Percentiles rank a stretch among this genome's conserved stretches.
Evolutionary conservation across 257 asterid genomes (phyloP).

Genomic region (Salvia splendens): DNA sequence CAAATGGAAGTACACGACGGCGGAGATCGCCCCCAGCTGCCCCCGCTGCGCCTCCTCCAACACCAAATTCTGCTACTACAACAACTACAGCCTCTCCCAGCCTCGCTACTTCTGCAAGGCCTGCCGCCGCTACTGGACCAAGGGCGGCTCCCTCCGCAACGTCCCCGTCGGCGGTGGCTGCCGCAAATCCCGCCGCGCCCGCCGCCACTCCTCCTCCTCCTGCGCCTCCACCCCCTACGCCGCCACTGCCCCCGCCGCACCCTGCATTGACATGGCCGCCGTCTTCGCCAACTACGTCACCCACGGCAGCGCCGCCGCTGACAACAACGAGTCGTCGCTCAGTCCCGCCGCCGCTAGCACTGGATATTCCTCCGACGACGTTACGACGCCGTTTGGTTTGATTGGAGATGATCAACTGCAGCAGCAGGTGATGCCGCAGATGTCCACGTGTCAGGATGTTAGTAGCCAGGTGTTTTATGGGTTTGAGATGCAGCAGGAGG

Average conservation of each 20-base stretch:
- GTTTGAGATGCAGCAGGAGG: slow-evolving; percentile 55
- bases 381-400: slow-evolving; percentile 29
- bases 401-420: slow-evolving; percentile 17
- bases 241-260: slow-evolving; percentile 24
- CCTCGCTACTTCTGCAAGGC: slow-evolving; percentile 87
- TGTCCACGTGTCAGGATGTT: slow-evolving; percentile 31
- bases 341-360: slow-evolving; percentile 54
- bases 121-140: slow-evolving; percentile 83
- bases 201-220: slow-evolving; percentile 1
- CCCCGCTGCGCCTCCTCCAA: slow-evolving; percentile 85
- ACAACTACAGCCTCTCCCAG: slow-evolving; percentile 80
- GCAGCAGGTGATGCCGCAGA: slow-evolving; percentile 32
- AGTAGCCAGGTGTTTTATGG: slow-evolving; percentile 42
- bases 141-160: slow-evolving; percentile 76
- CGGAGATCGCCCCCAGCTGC: slow-evolving; percentile 68
- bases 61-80: slow-evolving; percentile 88
- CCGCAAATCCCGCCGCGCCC: slow-evolving; percentile 63
- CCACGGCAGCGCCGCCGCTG: slow-evolving; percentile 27
- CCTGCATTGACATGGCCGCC: slow-evolving; percentile 69
- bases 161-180: slow-evolving; percentile 86
- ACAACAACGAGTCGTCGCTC: slow-evolving; percentile 37
- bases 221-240: not conserved
- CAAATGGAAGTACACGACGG: slow-evolving; percentile 49
- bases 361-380: slow-evolving; percentile 45
- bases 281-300: slow-evolving; percentile 71